These are phyloP conservation scores for Scytalidium lignicola DNA, from an alignment of 2,329 filamentous ascomycete species.

Conservation along the genomic window DNA sequence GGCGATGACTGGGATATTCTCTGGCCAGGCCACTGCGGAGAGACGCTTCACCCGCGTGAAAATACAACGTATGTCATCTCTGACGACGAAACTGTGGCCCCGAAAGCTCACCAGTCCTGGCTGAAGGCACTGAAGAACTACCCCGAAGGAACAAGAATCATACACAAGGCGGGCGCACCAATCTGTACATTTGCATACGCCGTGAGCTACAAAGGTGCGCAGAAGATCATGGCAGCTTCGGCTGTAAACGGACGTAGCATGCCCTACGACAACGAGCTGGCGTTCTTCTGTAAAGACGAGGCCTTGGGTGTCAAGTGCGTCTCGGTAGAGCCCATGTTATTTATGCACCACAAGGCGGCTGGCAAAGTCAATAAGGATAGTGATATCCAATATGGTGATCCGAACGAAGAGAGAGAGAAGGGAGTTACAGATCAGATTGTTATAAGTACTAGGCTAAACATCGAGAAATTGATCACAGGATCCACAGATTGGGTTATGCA, in stretches of 20 bases:
- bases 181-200: constrained; percentile 31
- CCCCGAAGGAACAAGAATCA: constrained; percentile 17
- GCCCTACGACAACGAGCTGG: constrained; percentile 28
- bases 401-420: constrained; percentile 20
- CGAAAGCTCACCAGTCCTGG: constrained; percentile 10
- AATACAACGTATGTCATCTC: constrained; percentile 15
- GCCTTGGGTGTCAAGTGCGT: constrained; percentile 28
- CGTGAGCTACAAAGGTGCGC: constrained; percentile 26
- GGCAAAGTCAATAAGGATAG: constrained; percentile 26
- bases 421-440: constrained; percentile 31
- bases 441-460: constrained; percentile 30
- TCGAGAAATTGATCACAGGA: constrained; percentile 25
- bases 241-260: constrained; percentile 30
- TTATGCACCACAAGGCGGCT: constrained; percentile 29
- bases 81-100: constrained; percentile 24
- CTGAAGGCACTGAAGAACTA: constrained; percentile 7
- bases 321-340: constrained; percentile 31
- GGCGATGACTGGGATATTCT: constrained; percentile 34
- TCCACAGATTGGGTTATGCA: constrained; percentile 7
- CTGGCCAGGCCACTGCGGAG: constrained; percentile 32
- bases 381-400: constrained; percentile 23
- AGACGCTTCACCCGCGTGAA: constrained; percentile 4
- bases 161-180: constrained; percentile 22
- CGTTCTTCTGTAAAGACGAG: constrained; percentile 26
- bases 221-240: constrained; percentile 59